A percentile compares a stretch with the other conserved stretches of the same genome.
Conservation (phyloP, 202 grass and related monocot species). For the Cymbopogon flexuosus region DNA sequence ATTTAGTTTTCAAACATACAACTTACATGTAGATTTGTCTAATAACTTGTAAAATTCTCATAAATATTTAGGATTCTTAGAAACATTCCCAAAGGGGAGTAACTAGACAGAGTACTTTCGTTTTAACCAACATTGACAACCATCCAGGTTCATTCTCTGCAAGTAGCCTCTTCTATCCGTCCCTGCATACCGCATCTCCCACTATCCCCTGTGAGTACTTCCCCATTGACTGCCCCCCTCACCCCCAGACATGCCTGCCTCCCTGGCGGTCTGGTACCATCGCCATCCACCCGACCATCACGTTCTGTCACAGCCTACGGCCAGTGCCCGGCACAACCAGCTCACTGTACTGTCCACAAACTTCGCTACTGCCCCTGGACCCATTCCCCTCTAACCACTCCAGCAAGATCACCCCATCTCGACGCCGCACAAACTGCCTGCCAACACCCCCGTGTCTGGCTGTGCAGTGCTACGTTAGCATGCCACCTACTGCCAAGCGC, state of each 20-base stretch:
- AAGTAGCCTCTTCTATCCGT: not conserved
- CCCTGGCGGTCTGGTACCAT: too few species aligned
- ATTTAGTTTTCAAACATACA: not conserved
- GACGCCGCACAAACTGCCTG: not conserved
- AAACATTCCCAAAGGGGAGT: not conserved
- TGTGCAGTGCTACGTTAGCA: not conserved
- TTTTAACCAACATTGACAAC: not conserved
- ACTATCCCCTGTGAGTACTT: not conserved
- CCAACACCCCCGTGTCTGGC: not conserved
- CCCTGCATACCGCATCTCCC: not conserved
- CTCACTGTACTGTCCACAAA: not conserved
- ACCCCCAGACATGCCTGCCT: not conserved
- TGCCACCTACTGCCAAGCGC: not conserved
- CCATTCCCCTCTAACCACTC: not conserved
- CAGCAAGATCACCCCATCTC: not conserved
- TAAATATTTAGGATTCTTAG: not conserved
- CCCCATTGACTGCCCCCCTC: not conserved
- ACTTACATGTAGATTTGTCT: not conserved
- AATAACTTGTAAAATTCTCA: not conserved
- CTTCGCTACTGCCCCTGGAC: not conserved
- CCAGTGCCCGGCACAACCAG: not conserved
- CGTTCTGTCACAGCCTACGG: too few species aligned
- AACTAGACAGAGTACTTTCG: not conserved
- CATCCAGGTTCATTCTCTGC: not conserved
- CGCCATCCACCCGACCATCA: too few species aligned